A percentile compares a stretch with the other conserved stretches of the same genome.
Evolutionary conservation across 2,329 filamentous ascomycete genomes (phyloP).

Genomic region (Talaromyces sp.): DNA sequence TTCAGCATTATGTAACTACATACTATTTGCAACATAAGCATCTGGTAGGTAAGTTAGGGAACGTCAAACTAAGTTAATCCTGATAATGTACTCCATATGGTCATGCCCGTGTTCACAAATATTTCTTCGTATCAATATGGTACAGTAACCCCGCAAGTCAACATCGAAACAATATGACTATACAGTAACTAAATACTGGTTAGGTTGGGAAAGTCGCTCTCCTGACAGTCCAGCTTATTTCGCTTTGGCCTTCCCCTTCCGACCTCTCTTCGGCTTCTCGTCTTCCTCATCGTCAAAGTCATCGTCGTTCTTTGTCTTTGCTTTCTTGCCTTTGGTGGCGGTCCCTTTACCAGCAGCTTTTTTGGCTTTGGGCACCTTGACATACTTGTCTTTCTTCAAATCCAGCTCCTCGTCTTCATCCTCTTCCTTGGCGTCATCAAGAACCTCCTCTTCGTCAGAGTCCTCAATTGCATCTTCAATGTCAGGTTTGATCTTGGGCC

Average conservation of each 20-base stretch:
- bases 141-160: background rate
- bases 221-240: slow-evolving; percentile 14
- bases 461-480: slow-evolving; percentile 95
- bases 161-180: background rate
- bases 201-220: background rate
- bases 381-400: slow-evolving; percentile 91
- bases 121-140: background rate
- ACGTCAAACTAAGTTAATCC: too few relatives aligned
- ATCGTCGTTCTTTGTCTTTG: slow-evolving; percentile 35
- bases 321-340: slow-evolving; percentile 26
- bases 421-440: slow-evolving; percentile 51
- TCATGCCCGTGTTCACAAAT: background rate
- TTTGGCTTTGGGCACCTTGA: slow-evolving; percentile 70
- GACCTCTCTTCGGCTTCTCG: slow-evolving; percentile 51
- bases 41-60: background rate
- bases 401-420: slow-evolving; percentile 75
- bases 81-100: background rate
- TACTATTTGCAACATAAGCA: background rate
- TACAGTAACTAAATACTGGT: too few relatives aligned
- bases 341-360: slow-evolving; percentile 35
- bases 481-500: slow-evolving; percentile 73
- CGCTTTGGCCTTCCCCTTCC: slow-evolving; percentile 29
- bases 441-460: slow-evolving; percentile 66
- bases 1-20: background rate
- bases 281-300: slow-evolving; percentile 47